Conservation (phyloP, 768 basidiomycete genomes). For the Boletellus ananiceps region DNA sequence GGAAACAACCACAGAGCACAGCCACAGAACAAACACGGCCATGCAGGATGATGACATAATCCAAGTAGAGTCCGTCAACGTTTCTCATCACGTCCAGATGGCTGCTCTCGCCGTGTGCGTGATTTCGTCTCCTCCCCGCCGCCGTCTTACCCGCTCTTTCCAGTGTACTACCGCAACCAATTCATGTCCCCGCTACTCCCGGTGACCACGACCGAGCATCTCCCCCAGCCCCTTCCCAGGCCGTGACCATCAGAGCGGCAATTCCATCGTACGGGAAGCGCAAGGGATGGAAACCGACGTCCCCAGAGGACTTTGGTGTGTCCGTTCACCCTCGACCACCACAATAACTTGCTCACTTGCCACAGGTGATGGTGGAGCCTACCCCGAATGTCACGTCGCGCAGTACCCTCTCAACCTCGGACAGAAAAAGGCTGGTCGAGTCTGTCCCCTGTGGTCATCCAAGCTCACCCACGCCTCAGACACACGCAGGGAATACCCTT, state of each 20-base stretch:
- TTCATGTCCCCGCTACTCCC: constrained; percentile 45
- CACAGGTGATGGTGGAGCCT: constrained; percentile 78
- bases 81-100: constrained; percentile 33
- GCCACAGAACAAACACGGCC: constrained; percentile 24
- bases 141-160: background rate
- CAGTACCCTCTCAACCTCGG: constrained; percentile 97
- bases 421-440: constrained; percentile 73
- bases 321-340: constrained; percentile 10
- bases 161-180: constrained; percentile 66
- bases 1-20: constrained; percentile 18
- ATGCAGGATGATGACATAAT: constrained; percentile 22
- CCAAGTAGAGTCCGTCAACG: constrained; percentile 1
- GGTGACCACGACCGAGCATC: constrained; percentile 59
- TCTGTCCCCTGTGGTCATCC: background rate
- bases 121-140: background rate
- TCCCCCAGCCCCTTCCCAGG: constrained; percentile 30
- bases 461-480: constrained; percentile 40
- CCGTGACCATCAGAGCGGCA: constrained; percentile 45
- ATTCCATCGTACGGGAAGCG: constrained; percentile 87
- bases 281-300: constrained; percentile 78
- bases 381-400: constrained; percentile 94
- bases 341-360: constrained; percentile 1
- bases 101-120: constrained; percentile 77
- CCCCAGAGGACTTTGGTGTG: constrained; percentile 81
- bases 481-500: constrained; percentile 88